Evolutionary conservation across 2,329 filamentous ascomycete genomes (phyloP), one percentile per base, ranked within the genome.

Genomic region (Aaosphaeria arxii): DNA sequence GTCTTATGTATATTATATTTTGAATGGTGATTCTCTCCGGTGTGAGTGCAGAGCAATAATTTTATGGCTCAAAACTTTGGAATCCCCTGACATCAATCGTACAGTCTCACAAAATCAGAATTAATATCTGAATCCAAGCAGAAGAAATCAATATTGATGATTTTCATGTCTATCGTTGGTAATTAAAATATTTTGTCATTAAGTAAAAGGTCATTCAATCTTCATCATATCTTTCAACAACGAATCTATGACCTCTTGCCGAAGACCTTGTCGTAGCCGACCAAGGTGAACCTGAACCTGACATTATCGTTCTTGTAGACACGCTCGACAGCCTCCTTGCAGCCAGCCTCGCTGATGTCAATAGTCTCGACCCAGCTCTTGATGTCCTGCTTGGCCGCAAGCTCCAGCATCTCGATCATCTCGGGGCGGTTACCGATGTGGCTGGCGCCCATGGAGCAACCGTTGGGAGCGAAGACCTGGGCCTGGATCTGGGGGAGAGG

Each of bases 391-490:
- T 77, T 76, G 31, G 66, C 67, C 2, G 76, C 76, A 33, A 79
- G 64, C 56, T 78, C 71, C 39, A 79, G 62, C 76, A 79, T 78
- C 53, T 74, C 74, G 47, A 74, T 59, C 75, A 78, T 77, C 67
- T 78, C 75, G 4, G 73, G 71, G 13, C 72, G 60, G 66, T 75
- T 76, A 17, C 75, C 75, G 51, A 79, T 77, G 62, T 79, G 76
- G 49, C 71, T 74, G 17, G 76, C 74, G 40, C 76, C 76, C 53
- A 79, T 71, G 63, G 71, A 78, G 67, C 72, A 76, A 9, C 89
- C 89, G 71, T 92, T 95, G 55, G 71, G 71, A 50, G 89, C 78
- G 62, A 95, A 86, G 64, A 83, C 83, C 76, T 91, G 87, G 44
- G 87, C 85, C 72, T 82, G 84, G 56, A 94, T 78, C 46, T 77